Evolutionary conservation across 805 yeast species (phyloP).

Genomic region (Candida parachauliodes): DNA sequence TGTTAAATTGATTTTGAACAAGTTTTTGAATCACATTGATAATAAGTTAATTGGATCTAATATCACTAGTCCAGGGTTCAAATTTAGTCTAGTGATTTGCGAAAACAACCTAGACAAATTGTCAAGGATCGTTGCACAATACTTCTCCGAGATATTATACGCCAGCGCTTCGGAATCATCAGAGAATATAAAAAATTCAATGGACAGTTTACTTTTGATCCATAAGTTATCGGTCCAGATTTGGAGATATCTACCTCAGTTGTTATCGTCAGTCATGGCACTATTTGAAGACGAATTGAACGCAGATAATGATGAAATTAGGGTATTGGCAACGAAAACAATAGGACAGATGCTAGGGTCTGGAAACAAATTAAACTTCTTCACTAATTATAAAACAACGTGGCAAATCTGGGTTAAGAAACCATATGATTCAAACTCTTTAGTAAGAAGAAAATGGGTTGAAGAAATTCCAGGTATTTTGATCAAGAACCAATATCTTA

Average conservation of each 20-base stretch:
- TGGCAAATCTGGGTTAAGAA: slow-evolving; percentile 75
- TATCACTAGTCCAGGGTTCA: slow-evolving; percentile 55
- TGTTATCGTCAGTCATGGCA: slow-evolving; percentile 70
- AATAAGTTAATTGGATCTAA: slow-evolving; percentile 4
- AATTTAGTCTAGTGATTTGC: slow-evolving; percentile 64
- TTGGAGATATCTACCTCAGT: slow-evolving; percentile 77
- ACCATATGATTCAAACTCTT: slow-evolving; percentile 61
- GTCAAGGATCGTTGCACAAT: slow-evolving; percentile 73
- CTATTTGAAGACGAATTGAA: slow-evolving; percentile 74
- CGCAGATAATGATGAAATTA: slow-evolving; percentile 60
- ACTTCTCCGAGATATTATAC: slow-evolving; percentile 71
- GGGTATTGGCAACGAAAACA: slow-evolving; percentile 68
- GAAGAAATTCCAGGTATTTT: slow-evolving; percentile 52
- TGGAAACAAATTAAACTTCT: slow-evolving; percentile 42
- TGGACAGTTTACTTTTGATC: slow-evolving; percentile 51
- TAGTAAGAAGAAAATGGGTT: slow-evolving; percentile 69
- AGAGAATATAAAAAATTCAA: slow-evolving; percentile 19
- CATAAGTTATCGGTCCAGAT: slow-evolving; percentile 62
- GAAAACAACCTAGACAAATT: slow-evolving; percentile 67
- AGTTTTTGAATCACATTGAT: slow-evolving; percentile 38
- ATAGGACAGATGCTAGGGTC: slow-evolving; percentile 59
- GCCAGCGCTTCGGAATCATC: slow-evolving; percentile 32
- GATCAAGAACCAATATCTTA: slow-evolving; percentile 39
- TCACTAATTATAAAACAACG: slow-evolving; percentile 52
- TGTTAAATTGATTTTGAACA: slow-evolving; percentile 61